Conservation (phyloP, 2,329 filamentous ascomycete genomes). For the Trichoderma koningiopsis region DNA sequence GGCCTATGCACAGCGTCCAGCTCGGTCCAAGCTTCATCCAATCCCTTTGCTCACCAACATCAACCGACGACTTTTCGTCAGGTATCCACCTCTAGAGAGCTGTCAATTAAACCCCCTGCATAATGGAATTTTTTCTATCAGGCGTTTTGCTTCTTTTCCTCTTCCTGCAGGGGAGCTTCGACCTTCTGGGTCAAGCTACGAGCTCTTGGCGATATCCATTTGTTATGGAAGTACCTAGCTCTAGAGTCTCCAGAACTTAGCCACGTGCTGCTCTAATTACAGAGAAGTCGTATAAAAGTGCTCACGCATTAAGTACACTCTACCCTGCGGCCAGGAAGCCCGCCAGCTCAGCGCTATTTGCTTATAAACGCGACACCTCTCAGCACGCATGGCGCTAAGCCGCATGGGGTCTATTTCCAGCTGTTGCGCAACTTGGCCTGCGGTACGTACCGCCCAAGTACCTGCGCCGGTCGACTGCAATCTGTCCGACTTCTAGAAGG, state of each 20-base stretch:
- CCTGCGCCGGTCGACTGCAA: constrained; percentile 11
- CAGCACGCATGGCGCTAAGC: constrained; percentile 16
- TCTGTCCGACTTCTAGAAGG: constrained; percentile 22
- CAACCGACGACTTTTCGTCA: not conserved
- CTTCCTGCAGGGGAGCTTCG: not conserved
- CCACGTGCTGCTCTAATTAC: not conserved
- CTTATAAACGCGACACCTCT: constrained; percentile 20
- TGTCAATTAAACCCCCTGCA: constrained; percentile 19
- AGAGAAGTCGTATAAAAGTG: not conserved
- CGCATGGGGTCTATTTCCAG: not conserved
- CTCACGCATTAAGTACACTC: not conserved
- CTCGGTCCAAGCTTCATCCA: constrained; percentile 6
- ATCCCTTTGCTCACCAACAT: constrained; percentile 5
- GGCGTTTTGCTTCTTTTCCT: not conserved
- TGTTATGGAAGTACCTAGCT: not conserved
- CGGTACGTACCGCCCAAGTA: constrained; percentile 24
- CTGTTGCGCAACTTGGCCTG: constrained; percentile 17
- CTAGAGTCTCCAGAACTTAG: not conserved
- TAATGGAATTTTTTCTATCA: not conserved
- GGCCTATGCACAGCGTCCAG: not conserved
- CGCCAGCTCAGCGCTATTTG: not conserved
- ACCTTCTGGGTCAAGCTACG: not conserved
- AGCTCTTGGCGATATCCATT: not conserved
- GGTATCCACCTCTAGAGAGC: constrained; percentile 3
- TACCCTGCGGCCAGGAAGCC: not conserved